Base-by-base conservation (phyloP, 257 asterid genomes). In the Nicotiana tomentosiformis region DNA sequence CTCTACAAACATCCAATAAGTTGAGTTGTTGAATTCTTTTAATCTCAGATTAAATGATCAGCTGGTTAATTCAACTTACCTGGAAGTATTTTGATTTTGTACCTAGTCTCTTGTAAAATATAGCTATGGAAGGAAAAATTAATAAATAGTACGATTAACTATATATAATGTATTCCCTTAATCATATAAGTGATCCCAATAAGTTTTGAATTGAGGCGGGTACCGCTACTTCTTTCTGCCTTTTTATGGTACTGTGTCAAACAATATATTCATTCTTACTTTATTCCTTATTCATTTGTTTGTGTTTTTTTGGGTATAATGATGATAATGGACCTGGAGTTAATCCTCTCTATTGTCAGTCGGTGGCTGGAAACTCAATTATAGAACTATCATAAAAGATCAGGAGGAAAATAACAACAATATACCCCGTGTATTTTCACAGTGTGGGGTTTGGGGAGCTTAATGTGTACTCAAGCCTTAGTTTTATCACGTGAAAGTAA, bases 271-370 rank as follows among this genome's bases (percentile, higher is more conserved):
- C 62, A 74, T 74, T 46, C 23, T 7, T 20, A 46, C 61, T 72
- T 72, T 72, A 72, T 72, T 72, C 60, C 78, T 26, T 49, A 72
- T 72, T 72, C 30, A 18, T 46, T 70, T 72, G 64, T 30, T 26
- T 14, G 66, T 20, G 7, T 4, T 49, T 49, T 49, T 49, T 18
- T 20, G 26, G 39, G 3, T 43, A 43, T 46, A 72, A 72, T 46
- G 37, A 72, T 72, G 79, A 72, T 23, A 74, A 74, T 49, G 39
- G 79, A 7, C 61, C 39, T 72, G 64, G 3, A n/a, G 26, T 58
- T 57, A 17, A 17, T 57, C 64, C 10, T 57, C 14, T 49, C 39
- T 72, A 72, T 72, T 23, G 39, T 72, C 61, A 5, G 61, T 49
- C 39, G 18, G 62, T 49, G 23, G 62, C 79, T 74, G 10, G 80